Conservation (phyloP, 75 land plant species). For the Picea sitchensis region DNA sequence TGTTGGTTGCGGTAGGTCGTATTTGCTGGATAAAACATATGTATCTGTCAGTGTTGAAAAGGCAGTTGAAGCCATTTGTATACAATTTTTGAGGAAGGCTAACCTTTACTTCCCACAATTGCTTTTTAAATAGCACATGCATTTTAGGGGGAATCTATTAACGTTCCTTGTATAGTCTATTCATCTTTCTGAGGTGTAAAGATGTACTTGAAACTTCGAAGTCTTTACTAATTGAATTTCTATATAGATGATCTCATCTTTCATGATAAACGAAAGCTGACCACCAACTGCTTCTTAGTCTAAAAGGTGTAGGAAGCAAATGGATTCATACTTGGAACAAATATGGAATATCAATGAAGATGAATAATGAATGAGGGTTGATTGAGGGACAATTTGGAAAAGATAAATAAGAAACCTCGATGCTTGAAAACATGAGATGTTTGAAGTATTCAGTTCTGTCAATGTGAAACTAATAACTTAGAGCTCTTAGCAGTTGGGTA, state of each 20-base stretch:
- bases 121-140: background rate
- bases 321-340: too few relatives aligned
- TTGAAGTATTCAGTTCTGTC: too few relatives aligned
- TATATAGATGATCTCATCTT: background rate
- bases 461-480: too few relatives aligned
- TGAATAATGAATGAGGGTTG: too few relatives aligned
- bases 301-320: too few relatives aligned
- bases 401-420: too few relatives aligned
- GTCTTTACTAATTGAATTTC: background rate
- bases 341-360: too few relatives aligned
- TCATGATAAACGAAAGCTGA: background rate
- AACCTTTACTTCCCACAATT: background rate
- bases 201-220: background rate
- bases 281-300: background rate
- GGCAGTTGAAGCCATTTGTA: too few relatives aligned
- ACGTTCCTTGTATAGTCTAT: background rate
- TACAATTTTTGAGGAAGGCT: background rate
- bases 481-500: too few relatives aligned
- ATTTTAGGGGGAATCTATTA: conserved; percentile 2
- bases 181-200: background rate
- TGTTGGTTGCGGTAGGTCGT: background rate
- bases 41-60: background rate
- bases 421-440: too few relatives aligned
- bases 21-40: background rate
- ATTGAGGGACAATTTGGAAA: too few relatives aligned